These are phyloP conservation scores for Pleurotus platypus DNA, from an alignment of 768 basidiomycete species.

Conservation along the genomic window DNA sequence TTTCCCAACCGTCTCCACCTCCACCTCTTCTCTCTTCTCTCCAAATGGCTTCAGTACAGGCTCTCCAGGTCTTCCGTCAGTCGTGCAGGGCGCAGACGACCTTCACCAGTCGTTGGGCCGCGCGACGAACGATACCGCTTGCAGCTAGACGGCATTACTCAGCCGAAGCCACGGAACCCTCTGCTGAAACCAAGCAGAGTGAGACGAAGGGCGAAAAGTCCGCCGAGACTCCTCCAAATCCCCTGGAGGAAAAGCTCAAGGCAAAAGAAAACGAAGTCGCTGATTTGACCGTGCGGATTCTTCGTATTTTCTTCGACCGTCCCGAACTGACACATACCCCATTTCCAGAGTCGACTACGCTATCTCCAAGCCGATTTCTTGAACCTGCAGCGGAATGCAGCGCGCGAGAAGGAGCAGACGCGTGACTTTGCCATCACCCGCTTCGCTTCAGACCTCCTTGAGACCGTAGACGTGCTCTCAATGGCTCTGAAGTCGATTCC, in stretches of 20 bases:
- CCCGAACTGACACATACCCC: conserved; percentile 12
- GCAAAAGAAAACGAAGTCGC: conserved; percentile 77
- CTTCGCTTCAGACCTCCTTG: conserved; percentile 87
- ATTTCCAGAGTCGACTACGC: conserved; percentile 72
- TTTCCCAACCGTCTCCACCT: conserved; percentile 15
- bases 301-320: background rate
- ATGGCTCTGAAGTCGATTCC: conserved; percentile 83
- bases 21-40: conserved; percentile 5
- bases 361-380: conserved; percentile 95
- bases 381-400: conserved; percentile 89
- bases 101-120: conserved; percentile 33
- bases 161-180: conserved; percentile 38
- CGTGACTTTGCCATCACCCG: conserved; percentile 90
- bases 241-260: conserved; percentile 56
- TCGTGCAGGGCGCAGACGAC: conserved; percentile 55
- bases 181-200: conserved; percentile 12
- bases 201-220: conserved; percentile 25
- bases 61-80: conserved; percentile 46
- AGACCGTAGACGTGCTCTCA: conserved; percentile 86
- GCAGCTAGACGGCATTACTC: conserved; percentile 52
- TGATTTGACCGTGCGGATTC: conserved; percentile 70
- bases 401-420: conserved; percentile 88
- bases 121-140: conserved; percentile 22
- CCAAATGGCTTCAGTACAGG: conserved; percentile 50
- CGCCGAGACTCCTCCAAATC: conserved; percentile 24